phyloP scores from a whole-genome alignment of 441 rosid species.

The Euphorbia corollata region DNA sequence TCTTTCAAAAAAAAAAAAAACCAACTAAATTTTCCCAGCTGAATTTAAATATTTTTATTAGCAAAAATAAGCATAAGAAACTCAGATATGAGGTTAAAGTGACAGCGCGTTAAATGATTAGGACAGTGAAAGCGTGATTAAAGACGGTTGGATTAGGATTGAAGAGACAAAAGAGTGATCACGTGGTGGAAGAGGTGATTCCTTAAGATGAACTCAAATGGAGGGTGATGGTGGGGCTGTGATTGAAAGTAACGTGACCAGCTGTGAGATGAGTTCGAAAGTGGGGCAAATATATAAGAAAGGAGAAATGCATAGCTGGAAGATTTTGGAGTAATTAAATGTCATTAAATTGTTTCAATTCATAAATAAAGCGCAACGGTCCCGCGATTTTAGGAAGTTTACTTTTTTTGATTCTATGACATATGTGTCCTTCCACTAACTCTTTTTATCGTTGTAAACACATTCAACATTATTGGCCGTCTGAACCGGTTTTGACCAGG shows the following conservation, averaged over 20 bases:
- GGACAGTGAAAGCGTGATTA: not conserved
- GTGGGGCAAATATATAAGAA: not conserved
- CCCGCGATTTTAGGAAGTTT: conserved; percentile 23
- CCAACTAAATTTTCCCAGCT: not conserved
- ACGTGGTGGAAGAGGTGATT: not conserved
- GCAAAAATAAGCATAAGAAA: not conserved
- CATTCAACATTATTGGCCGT: no score
- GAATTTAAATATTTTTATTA: not conserved
- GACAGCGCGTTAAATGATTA: not conserved
- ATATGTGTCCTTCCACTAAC: not conserved
- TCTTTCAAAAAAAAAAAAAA: not conserved
- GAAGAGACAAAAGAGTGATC: not conserved
- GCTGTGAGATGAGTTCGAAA: not conserved
- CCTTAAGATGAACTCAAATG: not conserved
- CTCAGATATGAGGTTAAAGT: not conserved
- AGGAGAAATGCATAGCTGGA: not conserved
- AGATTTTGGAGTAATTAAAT: not conserved
- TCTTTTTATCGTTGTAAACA: no score
- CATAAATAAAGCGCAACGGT: conserved; percentile 15
- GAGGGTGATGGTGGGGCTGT: conserved; percentile 3
- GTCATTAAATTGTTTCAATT: not conserved
- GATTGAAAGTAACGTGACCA: not conserved
- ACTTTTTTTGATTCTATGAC: not conserved
- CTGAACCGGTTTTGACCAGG: no score
- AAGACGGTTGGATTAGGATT: not conserved